phyloP scores from a whole-genome alignment of 257 asterid species.

The Przewalskia tangutica region DNA sequence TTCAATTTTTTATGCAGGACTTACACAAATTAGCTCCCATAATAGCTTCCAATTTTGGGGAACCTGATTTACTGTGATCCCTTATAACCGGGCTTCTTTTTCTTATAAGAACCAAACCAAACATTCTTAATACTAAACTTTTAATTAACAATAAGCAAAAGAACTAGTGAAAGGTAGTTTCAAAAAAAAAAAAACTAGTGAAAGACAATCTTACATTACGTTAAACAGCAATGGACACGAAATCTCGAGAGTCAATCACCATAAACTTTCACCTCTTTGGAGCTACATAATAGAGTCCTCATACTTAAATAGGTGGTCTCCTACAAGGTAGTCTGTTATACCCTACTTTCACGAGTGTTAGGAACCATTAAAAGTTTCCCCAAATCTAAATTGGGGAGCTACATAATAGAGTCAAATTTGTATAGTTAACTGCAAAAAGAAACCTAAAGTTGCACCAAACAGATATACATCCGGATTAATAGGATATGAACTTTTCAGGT shows the following conservation, averaged over 20 bases:
- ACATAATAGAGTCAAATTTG: neutral
- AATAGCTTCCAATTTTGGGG: too few species aligned
- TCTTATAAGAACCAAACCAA: neutral
- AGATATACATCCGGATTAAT: neutral
- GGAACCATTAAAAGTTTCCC: too few species aligned
- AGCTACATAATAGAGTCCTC: neutral
- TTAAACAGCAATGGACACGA: neutral
- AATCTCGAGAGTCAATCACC: neutral
- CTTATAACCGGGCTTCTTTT: neutral
- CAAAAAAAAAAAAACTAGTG: neutral
- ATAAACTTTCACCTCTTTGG: neutral
- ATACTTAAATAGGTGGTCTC: too few species aligned
- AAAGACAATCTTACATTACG: neutral
- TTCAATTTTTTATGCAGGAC: too few species aligned
- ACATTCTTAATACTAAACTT: neutral
- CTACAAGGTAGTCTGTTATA: too few species aligned
- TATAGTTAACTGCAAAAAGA: neutral
- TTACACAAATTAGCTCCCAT: too few species aligned
- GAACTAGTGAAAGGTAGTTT: neutral
- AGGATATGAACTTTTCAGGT: constrained; percentile 21
- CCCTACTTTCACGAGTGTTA: too few species aligned
- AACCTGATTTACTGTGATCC: neutral
- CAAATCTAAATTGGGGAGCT: too few species aligned
- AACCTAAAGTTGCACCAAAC: neutral
- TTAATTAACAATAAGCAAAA: neutral